Evolutionary conservation across 192 early-diverging fungal genomes (phyloP).

Genomic region (Dissophora ornata): DNA sequence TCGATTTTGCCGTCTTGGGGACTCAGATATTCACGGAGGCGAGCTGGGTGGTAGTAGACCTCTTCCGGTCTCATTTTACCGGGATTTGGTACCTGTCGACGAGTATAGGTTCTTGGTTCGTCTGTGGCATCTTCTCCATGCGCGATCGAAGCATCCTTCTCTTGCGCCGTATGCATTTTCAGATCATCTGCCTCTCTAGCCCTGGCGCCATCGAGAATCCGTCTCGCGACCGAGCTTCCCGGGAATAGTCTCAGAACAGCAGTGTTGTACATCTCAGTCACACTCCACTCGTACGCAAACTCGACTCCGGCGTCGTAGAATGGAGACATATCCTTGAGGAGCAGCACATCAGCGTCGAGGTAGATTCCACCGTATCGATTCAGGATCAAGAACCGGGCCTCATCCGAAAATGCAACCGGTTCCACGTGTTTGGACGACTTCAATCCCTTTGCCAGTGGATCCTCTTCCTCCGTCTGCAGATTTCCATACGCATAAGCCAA

Average conservation of each 20-base stretch:
- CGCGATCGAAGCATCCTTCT: neutral
- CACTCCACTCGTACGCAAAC: slow-evolving; percentile 56
- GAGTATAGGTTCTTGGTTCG: no score
- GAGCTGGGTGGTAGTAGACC: slow-evolving; percentile 51
- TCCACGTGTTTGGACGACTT: no score
- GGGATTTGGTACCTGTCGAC: no score
- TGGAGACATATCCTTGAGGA: slow-evolving; percentile 49
- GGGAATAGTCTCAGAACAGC: slow-evolving; percentile 34
- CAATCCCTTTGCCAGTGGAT: no score
- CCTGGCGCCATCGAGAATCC: slow-evolving; percentile 47
- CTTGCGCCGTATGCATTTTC: no score
- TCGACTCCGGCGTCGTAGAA: slow-evolving; percentile 42
- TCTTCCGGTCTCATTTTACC: slow-evolving; percentile 44
- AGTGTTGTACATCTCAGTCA: slow-evolving; percentile 47
- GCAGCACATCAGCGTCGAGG: slow-evolving; percentile 50
- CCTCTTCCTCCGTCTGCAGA: no score
- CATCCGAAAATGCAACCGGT: slow-evolving; percentile 47
- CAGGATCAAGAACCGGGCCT: slow-evolving; percentile 51
- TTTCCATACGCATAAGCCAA: slow-evolving; percentile 8
- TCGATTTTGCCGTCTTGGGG: slow-evolving; percentile 20
- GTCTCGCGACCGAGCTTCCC: slow-evolving; percentile 30
- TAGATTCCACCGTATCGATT: slow-evolving; percentile 54
- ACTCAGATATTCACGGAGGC: slow-evolving; percentile 33
- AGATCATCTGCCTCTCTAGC: slow-evolving; percentile 6
- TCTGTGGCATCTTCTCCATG: neutral